Conservation (phyloP, 768 basidiomycete species). For the Kockovaella imperatae region DNA sequence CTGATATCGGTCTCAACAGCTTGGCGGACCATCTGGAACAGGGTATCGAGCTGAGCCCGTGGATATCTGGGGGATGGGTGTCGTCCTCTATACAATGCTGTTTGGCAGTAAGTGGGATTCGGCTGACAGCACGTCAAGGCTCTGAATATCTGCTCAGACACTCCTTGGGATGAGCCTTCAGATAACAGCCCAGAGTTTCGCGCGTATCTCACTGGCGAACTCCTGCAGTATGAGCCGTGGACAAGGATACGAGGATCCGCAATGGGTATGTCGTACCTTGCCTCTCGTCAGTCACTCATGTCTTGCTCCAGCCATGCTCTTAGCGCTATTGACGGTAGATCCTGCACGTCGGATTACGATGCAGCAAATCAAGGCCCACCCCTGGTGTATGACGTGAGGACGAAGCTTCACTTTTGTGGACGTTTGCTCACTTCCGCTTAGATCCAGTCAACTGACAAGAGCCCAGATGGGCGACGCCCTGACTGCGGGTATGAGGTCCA, state of each 20-base stretch:
- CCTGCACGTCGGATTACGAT: slow-evolving; percentile 63
- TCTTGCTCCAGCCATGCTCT: slow-evolving; percentile 57
- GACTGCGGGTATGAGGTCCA: slow-evolving; percentile 58
- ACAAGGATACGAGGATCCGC: slow-evolving; percentile 54
- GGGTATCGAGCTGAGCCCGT: slow-evolving; percentile 86
- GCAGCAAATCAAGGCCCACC: slow-evolving; percentile 53
- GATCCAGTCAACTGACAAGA: slow-evolving; percentile 60
- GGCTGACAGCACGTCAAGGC: background rate
- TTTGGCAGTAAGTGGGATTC: slow-evolving; percentile 62
- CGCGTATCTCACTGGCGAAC: slow-evolving; percentile 64
- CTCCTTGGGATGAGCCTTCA: slow-evolving; percentile 96
- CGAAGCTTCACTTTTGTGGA: background rate
- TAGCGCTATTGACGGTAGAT: slow-evolving; percentile 64
- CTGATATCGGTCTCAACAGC: slow-evolving; percentile 47
- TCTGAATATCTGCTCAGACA: slow-evolving; percentile 56
- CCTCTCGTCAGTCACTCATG: background rate
- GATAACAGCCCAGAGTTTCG: slow-evolving; percentile 64
- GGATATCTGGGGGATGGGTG: slow-evolving; percentile 92
- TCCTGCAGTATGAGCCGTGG: slow-evolving; percentile 76
- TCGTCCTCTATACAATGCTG: slow-evolving; percentile 84
- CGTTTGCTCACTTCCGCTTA: slow-evolving; percentile 36
- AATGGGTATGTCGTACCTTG: slow-evolving; percentile 54
- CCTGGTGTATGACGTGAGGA: slow-evolving; percentile 65
- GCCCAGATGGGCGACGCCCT: slow-evolving; percentile 61
- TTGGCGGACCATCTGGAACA: slow-evolving; percentile 51